These are phyloP conservation scores for Erythrophleum fordii DNA, from an alignment of 306 rosid species.

Conservation along the genomic window DNA sequence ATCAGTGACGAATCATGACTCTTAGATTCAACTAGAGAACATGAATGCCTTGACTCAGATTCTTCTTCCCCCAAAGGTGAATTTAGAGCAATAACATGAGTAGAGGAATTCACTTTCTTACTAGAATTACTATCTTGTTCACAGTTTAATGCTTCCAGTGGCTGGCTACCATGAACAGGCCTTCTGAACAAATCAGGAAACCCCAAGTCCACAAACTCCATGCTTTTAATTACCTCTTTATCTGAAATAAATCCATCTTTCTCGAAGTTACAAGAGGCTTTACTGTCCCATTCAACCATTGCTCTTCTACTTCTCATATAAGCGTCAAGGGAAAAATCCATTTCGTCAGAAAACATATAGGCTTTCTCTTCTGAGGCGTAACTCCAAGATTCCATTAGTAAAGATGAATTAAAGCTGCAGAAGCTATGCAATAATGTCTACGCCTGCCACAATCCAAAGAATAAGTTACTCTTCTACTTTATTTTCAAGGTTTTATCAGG, in stretches of 20 bases:
- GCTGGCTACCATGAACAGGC: conserved; percentile 47
- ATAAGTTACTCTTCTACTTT: conserved; percentile 40
- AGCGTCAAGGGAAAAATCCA: conserved; percentile 65
- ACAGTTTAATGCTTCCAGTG: conserved; percentile 50
- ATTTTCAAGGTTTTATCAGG: conserved; percentile 25
- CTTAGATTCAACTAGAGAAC: conserved; percentile 47
- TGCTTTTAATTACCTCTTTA: conserved; percentile 53
- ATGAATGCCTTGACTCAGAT: conserved; percentile 53
- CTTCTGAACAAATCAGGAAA: conserved; percentile 57
- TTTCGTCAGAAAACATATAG: conserved; percentile 63
- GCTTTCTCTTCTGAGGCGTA: conserved; percentile 63
- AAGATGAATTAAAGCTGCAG: conserved; percentile 37
- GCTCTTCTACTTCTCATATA: conserved; percentile 58
- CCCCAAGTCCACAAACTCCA: conserved; percentile 68
- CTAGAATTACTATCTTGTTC: conserved; percentile 53
- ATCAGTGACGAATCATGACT: conserved; percentile 62
- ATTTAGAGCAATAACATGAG: conserved; percentile 56
- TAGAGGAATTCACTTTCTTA: conserved; percentile 53
- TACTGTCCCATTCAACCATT: conserved; percentile 62
- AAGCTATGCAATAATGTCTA: conserved; percentile 29
- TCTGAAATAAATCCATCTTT: conserved; percentile 50
- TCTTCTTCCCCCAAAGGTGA: conserved; percentile 62
- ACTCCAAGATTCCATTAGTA: conserved; percentile 79
- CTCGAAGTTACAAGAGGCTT: conserved; percentile 47
- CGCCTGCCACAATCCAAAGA: conserved; percentile 47